Evolutionary conservation across 805 yeast species (phyloP).

Genomic region (Metschnikowia lachancei): DNA sequence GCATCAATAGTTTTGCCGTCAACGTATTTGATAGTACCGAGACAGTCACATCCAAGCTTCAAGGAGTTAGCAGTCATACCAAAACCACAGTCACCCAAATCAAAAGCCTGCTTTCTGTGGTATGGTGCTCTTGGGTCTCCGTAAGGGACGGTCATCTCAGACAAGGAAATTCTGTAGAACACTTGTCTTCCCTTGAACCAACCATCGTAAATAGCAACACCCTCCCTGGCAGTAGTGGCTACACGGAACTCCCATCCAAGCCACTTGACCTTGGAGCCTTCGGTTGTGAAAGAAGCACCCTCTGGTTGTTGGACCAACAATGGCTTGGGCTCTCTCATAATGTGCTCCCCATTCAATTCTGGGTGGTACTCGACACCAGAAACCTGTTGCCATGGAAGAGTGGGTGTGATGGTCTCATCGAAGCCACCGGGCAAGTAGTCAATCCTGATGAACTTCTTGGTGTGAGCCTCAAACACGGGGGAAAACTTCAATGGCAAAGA

Average conservation of each 20-base stretch:
- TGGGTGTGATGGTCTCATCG: slow-evolving; percentile 58
- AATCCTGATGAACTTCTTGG: slow-evolving; percentile 63
- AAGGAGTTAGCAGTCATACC: slow-evolving; percentile 70
- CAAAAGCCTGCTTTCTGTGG: slow-evolving; percentile 85
- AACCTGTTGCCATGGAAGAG: slow-evolving; percentile 60
- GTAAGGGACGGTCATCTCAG: slow-evolving; percentile 87
- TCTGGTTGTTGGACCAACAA: slow-evolving; percentile 71
- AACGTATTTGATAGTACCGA: slow-evolving; percentile 73
- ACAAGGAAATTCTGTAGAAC: slow-evolving; percentile 67
- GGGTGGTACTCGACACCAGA: slow-evolving; percentile 71
- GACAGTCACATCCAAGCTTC: slow-evolving; percentile 76
- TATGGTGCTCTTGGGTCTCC: slow-evolving; percentile 82
- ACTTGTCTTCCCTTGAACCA: slow-evolving; percentile 73
- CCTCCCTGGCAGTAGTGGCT: slow-evolving; percentile 71
- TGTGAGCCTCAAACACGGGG: slow-evolving; percentile 65
- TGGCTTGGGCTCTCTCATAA: slow-evolving; percentile 62
- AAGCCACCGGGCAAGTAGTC: slow-evolving; percentile 72
- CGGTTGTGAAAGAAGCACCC: slow-evolving; percentile 66
- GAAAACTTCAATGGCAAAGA: slow-evolving; percentile 71
- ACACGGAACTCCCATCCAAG: slow-evolving; percentile 83
- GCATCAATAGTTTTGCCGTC: slow-evolving; percentile 57
- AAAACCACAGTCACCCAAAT: slow-evolving; percentile 81
- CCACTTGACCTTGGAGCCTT: slow-evolving; percentile 66
- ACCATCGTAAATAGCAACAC: slow-evolving; percentile 70
- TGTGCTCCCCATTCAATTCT: slow-evolving; percentile 54